Evolutionary conservation across 495 filamentous ascomycete species (phyloP).

Genomic region (Pyronema omphalodes): DNA sequence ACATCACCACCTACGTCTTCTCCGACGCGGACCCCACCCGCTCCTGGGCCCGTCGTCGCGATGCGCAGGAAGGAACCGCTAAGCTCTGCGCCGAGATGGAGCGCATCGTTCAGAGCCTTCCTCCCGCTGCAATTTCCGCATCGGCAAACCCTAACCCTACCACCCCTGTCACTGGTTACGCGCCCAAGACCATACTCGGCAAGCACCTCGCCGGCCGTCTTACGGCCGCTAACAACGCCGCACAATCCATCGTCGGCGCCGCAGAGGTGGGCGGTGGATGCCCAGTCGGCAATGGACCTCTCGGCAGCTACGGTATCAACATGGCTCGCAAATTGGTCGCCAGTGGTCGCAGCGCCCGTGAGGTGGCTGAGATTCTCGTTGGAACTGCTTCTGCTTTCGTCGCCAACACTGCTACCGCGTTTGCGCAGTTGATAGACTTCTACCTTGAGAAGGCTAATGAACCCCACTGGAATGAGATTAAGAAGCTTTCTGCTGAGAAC

Average conservation of each 20-base stretch:
- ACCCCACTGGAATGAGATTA: constrained; percentile 12
- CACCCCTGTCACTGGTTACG: background rate
- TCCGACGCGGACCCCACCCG: constrained; percentile 45
- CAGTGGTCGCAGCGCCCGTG: background rate
- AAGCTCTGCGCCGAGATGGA: constrained; percentile 5
- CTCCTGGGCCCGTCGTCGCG: constrained; percentile 42
- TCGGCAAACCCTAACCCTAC: background rate
- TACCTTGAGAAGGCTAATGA: constrained; percentile 12
- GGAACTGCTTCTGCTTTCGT: constrained; percentile 13
- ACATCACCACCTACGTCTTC: constrained; percentile 45
- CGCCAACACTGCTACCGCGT: constrained; percentile 12
- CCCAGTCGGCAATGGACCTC: background rate
- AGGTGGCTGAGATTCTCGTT: constrained; percentile 14
- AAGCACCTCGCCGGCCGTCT: background rate
- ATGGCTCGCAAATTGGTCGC: constrained; percentile 6
- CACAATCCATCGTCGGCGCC: background rate
- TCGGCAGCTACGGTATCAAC: constrained; percentile 7
- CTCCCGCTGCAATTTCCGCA: background rate
- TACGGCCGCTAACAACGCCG: background rate
- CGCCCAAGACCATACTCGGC: background rate
- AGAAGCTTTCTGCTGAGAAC: constrained; percentile 1
- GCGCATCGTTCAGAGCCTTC: background rate
- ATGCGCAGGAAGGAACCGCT: constrained; percentile 26
- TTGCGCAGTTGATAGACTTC: constrained; percentile 18
- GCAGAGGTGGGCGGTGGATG: background rate